Evolutionary conservation across 2,329 filamentous ascomycete species (phyloP).

Genomic region (Penicillium carneum): DNA sequence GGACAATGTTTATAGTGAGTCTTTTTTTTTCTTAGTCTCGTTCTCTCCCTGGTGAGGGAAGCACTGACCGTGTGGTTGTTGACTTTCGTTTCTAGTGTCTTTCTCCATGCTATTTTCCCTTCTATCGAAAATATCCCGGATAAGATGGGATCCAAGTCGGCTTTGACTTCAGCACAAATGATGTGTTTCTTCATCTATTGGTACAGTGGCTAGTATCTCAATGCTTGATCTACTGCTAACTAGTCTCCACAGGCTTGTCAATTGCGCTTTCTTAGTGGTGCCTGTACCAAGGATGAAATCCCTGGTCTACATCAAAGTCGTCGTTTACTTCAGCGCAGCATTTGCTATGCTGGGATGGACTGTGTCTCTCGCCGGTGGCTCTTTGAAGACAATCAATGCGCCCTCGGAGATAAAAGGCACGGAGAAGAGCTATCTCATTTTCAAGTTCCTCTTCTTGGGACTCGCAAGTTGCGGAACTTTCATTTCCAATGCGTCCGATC

Average conservation of each 20-base stretch:
- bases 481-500: constrained; percentile 53
- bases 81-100: constrained; percentile 34
- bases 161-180: constrained; percentile 53
- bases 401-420: constrained; percentile 43
- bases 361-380: constrained; percentile 43
- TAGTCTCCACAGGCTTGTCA: constrained; percentile 38
- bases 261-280: constrained; percentile 51
- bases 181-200: constrained; percentile 55
- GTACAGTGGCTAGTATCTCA: constrained; percentile 21
- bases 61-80: background rate
- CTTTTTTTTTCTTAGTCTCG: background rate
- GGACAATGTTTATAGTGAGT: constrained; percentile 48
- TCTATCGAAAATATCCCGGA: constrained; percentile 52
- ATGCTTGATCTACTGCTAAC: background rate
- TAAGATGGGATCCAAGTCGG: constrained; percentile 51
- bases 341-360: constrained; percentile 53
- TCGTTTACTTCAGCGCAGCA: constrained; percentile 49
- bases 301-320: constrained; percentile 48
- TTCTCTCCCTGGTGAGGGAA: background rate
- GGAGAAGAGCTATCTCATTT: constrained; percentile 48
- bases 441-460: constrained; percentile 50
- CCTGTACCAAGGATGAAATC: constrained; percentile 50
- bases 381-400: constrained; percentile 35
- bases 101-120: constrained; percentile 55
- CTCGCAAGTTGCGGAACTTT: constrained; percentile 34